Conservation (phyloP, 163 green algal species). For the Volvox carteri region DNA sequence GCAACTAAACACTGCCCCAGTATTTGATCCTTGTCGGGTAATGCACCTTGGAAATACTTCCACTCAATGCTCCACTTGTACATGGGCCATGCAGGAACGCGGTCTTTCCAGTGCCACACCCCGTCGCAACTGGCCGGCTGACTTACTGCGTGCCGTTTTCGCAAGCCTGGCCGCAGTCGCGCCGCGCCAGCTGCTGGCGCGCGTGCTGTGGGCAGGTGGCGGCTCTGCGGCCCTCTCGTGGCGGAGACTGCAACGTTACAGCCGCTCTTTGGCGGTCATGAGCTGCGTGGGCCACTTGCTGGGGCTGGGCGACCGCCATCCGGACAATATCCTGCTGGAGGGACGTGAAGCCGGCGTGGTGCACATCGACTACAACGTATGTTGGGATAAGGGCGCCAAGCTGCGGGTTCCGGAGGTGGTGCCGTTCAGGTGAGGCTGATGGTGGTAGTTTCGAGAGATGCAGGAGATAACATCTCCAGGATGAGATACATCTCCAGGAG, state of each 20-base stretch:
- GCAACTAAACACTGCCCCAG: too few relatives aligned
- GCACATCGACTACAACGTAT: slow-evolving; percentile 66
- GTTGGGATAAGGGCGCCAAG: slow-evolving; percentile 85
- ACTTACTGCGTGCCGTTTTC: slow-evolving; percentile 57
- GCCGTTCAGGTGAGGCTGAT: slow-evolving; percentile 84
- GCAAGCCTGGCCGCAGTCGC: neutral
- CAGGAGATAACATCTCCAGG: too few relatives aligned
- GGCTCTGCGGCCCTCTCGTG: slow-evolving; percentile 64
- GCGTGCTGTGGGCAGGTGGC: slow-evolving; percentile 71
- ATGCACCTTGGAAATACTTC: too few relatives aligned
- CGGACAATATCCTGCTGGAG: slow-evolving; percentile 94
- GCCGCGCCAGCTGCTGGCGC: slow-evolving; percentile 66
- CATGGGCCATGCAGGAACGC: slow-evolving; percentile 44
- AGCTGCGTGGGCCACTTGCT: slow-evolving; percentile 77
- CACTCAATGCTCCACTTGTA: neutral
- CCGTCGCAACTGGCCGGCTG: slow-evolving; percentile 76
- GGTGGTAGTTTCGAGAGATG: too few relatives aligned
- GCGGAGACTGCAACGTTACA: slow-evolving; percentile 68
- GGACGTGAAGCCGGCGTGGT: slow-evolving; percentile 42
- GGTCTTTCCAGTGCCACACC: slow-evolving; percentile 62
- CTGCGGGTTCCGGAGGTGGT: slow-evolving; percentile 92
- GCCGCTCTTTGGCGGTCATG: slow-evolving; percentile 61
- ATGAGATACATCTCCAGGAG: too few relatives aligned
- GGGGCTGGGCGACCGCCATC: slow-evolving; percentile 92
- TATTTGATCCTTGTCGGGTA: too few relatives aligned